These are phyloP conservation scores for Stropharia rugosoannulata DNA, from an alignment of 768 basidiomycete genomes.

Conservation along the genomic window DNA sequence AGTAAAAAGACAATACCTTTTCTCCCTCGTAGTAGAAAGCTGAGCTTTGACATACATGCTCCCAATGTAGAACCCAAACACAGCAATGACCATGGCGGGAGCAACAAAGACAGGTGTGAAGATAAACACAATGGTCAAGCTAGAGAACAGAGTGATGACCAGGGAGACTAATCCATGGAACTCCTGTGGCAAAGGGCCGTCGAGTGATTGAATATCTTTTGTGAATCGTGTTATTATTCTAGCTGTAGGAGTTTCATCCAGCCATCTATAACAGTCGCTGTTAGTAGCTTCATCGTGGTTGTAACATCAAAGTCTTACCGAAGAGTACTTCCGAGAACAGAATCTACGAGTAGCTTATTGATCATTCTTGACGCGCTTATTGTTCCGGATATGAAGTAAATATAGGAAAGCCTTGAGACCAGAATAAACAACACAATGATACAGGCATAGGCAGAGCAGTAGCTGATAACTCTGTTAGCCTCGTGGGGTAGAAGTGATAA, in stretches of 20 bases:
- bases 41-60: slow-evolving; percentile 36
- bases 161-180: slow-evolving; percentile 10
- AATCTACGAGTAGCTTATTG: not conserved
- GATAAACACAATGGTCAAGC: slow-evolving; percentile 36
- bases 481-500: not conserved
- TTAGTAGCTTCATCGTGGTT: not conserved
- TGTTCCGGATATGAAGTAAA: slow-evolving; percentile 26
- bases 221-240: slow-evolving; percentile 6
- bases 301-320: not conserved
- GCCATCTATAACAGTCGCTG: not conserved
- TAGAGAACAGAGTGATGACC: slow-evolving; percentile 28
- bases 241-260: slow-evolving; percentile 1
- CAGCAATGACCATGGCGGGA: slow-evolving; percentile 36
- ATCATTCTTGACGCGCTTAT: slow-evolving; percentile 25
- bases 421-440: not conserved
- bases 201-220: slow-evolving; percentile 36
- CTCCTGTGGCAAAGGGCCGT: slow-evolving; percentile 33
- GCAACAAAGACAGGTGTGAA: slow-evolving; percentile 41
- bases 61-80: slow-evolving; percentile 36
- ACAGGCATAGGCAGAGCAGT: slow-evolving; percentile 35
- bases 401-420: not conserved
- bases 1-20: not conserved
- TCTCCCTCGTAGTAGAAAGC: slow-evolving; percentile 1
- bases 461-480: not conserved
- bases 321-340: slow-evolving; percentile 3